Percentiles rank a stretch among this genome's conserved stretches.
Evolutionary conservation across 805 yeast genomes (phyloP).

Genomic region (Metschnikowia lachancei): DNA sequence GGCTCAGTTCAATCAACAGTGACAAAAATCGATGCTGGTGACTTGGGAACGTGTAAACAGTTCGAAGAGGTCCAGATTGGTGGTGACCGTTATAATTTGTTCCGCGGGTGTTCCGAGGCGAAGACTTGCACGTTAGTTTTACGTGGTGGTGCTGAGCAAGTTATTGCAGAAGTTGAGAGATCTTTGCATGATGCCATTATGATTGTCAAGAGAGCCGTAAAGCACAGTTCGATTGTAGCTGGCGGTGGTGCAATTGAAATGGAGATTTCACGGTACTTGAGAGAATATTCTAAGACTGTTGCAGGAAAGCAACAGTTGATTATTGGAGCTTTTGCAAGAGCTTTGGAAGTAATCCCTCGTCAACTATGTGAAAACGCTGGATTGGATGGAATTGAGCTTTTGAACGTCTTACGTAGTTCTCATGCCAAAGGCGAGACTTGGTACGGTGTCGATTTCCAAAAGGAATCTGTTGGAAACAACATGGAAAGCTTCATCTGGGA

Average conservation of each 20-base stretch:
- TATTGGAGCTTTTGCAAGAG: constrained; percentile 88
- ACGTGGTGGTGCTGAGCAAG: constrained; percentile 98
- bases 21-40: constrained; percentile 62
- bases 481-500: constrained; percentile 93
- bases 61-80: constrained; percentile 97
- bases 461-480: constrained; percentile 79
- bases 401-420: constrained; percentile 85
- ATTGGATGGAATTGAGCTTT: constrained; percentile 91
- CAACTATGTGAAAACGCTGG: constrained; percentile 99
- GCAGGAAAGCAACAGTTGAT: constrained; percentile 96
- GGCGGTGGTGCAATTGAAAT: constrained; percentile 99
- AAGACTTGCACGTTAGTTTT: constrained; percentile 89
- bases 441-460: constrained; percentile 90
- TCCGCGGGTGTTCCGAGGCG: constrained; percentile 88
- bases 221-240: constrained; percentile 84
- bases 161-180: constrained; percentile 95
- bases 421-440: constrained; percentile 92
- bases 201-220: constrained; percentile 94
- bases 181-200: constrained; percentile 97
- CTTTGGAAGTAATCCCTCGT: constrained; percentile 93
- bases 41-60: constrained; percentile 47
- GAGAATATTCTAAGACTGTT: constrained; percentile 82
- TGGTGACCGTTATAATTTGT: constrained; percentile 88
- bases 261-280: constrained; percentile 86
- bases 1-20: constrained; percentile 79